phyloP scores from a whole-genome alignment of 1,284 basidiomycete species.

The Moesziomyces globuligerus region DNA sequence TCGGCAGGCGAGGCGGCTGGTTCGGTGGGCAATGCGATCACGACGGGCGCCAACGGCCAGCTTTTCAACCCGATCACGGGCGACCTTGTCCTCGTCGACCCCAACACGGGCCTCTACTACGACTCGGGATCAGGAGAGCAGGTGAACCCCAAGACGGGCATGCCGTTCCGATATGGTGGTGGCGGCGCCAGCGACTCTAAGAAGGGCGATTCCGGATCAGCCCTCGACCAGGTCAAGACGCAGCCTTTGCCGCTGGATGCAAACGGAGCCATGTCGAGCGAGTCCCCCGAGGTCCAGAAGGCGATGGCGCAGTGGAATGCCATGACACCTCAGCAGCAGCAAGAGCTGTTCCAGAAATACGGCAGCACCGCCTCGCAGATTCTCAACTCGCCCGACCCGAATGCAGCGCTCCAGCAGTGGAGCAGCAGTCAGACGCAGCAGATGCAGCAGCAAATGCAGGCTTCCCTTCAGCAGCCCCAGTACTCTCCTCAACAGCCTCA shows the following conservation, averaged over 20 bases:
- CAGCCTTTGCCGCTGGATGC: conserved; percentile 16
- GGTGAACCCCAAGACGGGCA: conserved; percentile 33
- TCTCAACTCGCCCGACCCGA: conserved; percentile 27
- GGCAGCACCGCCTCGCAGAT: conserved; percentile 21
- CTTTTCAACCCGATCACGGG: conserved; percentile 43
- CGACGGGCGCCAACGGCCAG: conserved; percentile 31
- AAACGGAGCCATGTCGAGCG: conserved; percentile 7
- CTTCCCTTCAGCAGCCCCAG: conserved; percentile 1
- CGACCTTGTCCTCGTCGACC: conserved; percentile 26
- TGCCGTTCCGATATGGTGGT: conserved; percentile 23
- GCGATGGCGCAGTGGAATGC: conserved; percentile 29
- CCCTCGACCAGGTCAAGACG: neutral
- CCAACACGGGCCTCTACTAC: conserved; percentile 22
- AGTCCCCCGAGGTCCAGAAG: conserved; percentile 24
- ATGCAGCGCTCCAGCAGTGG: conserved; percentile 25
- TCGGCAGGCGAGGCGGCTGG: conserved; percentile 27
- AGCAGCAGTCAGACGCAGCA: conserved; percentile 9
- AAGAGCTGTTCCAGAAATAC: conserved; percentile 28
- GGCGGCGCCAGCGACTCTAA: neutral
- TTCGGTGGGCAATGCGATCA: conserved; percentile 34
- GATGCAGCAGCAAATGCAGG: neutral
- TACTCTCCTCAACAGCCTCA: neutral
- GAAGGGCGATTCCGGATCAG: neutral
- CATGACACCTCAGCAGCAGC: conserved; percentile 34
- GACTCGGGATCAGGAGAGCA: conserved; percentile 36